Conservation (phyloP, 2,329 filamentous ascomycete genomes). For the Aspergillus texensis region DNA sequence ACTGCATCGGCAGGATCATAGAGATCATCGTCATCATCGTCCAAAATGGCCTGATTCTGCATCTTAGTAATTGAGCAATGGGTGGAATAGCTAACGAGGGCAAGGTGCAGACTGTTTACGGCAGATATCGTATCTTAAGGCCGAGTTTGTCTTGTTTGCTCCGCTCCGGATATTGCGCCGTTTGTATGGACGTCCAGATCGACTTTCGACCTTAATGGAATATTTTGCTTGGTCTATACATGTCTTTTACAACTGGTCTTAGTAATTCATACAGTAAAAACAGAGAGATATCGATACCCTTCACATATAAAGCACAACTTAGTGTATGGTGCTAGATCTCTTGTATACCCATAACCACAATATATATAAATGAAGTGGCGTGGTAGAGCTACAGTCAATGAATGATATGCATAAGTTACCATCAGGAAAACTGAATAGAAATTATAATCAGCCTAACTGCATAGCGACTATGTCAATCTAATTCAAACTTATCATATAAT, state of each 20-base stretch:
- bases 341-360: neutral
- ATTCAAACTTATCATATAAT: neutral
- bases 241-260: neutral
- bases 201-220: neutral
- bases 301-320: neutral
- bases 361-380: neutral
- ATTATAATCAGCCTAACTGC: neutral
- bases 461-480: neutral
- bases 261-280: neutral
- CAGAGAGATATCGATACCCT: neutral
- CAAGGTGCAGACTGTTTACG: constrained; percentile 21
- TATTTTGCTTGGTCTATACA: neutral
- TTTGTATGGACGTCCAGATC: neutral
- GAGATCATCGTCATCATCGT: constrained; percentile 52
- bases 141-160: constrained; percentile 29
- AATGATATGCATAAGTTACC: neutral
- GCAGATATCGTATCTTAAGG: constrained; percentile 17
- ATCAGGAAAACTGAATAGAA: neutral
- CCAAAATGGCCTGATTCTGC: constrained; percentile 35
- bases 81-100: constrained; percentile 6
- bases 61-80: constrained; percentile 7
- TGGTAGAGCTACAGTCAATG: neutral
- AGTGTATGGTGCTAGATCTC: neutral
- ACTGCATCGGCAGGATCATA: constrained; percentile 46
- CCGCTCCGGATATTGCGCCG: neutral